phyloP scores from a whole-genome alignment of 202 grass and related monocot species.

The Zoysia matrella region DNA sequence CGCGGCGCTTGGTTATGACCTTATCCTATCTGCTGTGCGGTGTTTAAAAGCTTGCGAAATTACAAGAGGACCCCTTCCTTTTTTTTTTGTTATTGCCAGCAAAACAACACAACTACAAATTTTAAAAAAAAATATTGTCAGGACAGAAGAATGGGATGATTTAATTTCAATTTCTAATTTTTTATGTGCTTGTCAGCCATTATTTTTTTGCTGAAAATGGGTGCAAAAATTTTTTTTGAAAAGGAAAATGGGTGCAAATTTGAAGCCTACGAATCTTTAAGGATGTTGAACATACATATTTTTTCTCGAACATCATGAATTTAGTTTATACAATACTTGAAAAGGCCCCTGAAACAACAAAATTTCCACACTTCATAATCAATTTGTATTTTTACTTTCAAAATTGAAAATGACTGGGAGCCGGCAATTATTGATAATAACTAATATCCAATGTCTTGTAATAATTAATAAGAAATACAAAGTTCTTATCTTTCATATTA shows the following conservation, averaged over 20 bases:
- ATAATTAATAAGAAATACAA: not conserved
- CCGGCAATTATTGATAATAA: not conserved
- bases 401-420: not conserved
- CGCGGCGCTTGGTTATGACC: slow-evolving; percentile 35
- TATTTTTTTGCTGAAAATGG: not conserved
- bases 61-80: not conserved
- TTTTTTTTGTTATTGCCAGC: not conserved
- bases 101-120: not conserved
- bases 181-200: not conserved
- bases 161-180: too few relatives aligned
- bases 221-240: not conserved
- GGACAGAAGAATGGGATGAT: too few relatives aligned
- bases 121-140: not conserved
- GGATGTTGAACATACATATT: not conserved
- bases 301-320: not conserved
- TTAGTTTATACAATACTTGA: too few relatives aligned
- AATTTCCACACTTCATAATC: not conserved
- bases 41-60: slow-evolving; percentile 35
- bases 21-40: slow-evolving; percentile 50
- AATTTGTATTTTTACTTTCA: not conserved
- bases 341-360: not conserved
- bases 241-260: not conserved
- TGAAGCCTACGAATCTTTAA: not conserved
- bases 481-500: too few relatives aligned
- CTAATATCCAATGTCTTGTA: not conserved